These are phyloP conservation scores for Vinca minor DNA, from an alignment of 257 asterid species.

Conservation along the genomic window DNA sequence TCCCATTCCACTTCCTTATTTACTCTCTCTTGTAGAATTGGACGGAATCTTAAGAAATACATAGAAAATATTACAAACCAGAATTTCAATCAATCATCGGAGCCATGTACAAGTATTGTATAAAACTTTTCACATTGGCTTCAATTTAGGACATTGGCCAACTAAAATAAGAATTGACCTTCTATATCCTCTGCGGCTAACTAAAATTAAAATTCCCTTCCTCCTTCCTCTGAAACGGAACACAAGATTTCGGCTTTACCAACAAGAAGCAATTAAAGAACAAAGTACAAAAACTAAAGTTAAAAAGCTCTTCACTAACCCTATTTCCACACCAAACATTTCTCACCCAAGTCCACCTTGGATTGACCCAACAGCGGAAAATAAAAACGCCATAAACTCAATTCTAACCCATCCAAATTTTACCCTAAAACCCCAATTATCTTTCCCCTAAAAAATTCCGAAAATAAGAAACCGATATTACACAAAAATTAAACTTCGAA, in stretches of 20 bases:
- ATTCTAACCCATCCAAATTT: not conserved
- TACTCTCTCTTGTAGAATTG: not conserved
- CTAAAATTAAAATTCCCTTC: not conserved
- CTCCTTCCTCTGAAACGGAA: not conserved
- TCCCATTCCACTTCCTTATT: not conserved
- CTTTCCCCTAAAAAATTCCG: not conserved
- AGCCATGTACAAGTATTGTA: not conserved
- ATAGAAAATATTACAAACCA: not conserved
- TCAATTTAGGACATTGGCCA: not conserved
- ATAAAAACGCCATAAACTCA: not conserved
- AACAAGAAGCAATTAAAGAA: not conserved
- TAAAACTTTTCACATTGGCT: not conserved
- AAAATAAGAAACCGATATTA: too few species aligned
- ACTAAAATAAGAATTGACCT: not conserved
- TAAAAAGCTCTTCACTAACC: conserved; percentile 15
- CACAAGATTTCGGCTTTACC: not conserved
- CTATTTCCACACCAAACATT: conserved; percentile 11
- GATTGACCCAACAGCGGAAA: not conserved
- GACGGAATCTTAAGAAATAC: too few species aligned
- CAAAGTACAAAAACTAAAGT: too few species aligned
- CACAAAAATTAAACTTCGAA: too few species aligned
- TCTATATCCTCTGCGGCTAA: not conserved
- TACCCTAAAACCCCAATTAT: not conserved
- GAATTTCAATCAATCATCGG: not conserved
- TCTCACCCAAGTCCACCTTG: not conserved